Evolutionary conservation across 768 basidiomycete species (phyloP), one percentile per base, ranked within the genome.

Genomic region (Rossbeevera mucosa): DNA sequence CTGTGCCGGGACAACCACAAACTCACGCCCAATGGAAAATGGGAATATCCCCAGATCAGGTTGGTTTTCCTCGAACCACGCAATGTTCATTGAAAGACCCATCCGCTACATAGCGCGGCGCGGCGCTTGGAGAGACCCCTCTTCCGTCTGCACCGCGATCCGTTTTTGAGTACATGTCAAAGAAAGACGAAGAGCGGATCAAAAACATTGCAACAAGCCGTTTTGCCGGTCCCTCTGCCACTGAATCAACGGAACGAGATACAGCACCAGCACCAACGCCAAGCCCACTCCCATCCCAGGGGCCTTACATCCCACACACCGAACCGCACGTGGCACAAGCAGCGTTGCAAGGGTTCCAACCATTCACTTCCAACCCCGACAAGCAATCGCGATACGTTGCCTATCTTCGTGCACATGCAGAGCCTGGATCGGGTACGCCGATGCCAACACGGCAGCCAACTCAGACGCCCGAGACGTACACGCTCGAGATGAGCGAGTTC

Each of bases 91-190:
- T 8, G 36, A 18, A 38, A 5, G 36, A 46, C 53, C 56, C 7
- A 71, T n/a, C 38, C 26, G 42, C 29, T 38, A 2, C 1, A 9
- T 56, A 97, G 94, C 81, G 96, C 47, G 95, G 93, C 24, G 71
- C 78, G 1, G 74, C 88, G 18, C 75, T 98, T 0, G 94, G 94
- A 49, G 96, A 98, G 70, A 81, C 80, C 9, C 82, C 82, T 11
- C 74, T 90, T 11, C 77, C 83, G 12, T 71, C 83, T 3, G 80
- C 78, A 13, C 81, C 88, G 2, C 82, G 83, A 11, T 97, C 95
- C 0, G 81, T 99, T 14, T 97, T 95, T 66, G 94, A 98, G 42
- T 98, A 85, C 65, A 82, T 98, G 66, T 95, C 96, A 0, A 81
- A 87, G 57, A 94, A 94, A 62, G 92, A 95, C 61, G 81, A 83